Evolutionary conservation across 148 eudicot genomes (phyloP), one percentile per base, ranked within the genome.

Genomic region (Chenopodium suecicum): DNA sequence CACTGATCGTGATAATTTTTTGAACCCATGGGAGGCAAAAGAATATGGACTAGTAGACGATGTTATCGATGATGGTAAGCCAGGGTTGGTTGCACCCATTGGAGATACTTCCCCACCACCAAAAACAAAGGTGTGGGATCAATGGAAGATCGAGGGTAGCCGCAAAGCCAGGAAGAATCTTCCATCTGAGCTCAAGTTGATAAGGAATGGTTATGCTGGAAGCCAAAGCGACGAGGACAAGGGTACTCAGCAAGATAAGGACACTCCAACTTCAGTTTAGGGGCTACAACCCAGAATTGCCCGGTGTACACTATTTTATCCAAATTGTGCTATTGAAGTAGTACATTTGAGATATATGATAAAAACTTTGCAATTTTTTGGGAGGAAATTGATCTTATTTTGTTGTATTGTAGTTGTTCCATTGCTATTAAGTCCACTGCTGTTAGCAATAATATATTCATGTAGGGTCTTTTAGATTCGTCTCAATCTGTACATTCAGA

Each of bases 61-160:
- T 56, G 93, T 96, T 60, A 92, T 96, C 32, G 98, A 96, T 48
- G 99, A 94, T 58, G 99, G 99, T 77, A 96, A 94, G 86, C 99
- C 98, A 25, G 99, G 98, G 70, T 81, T 96, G 81, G 83, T 96
- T 77, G 98, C 99, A 56, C 99, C 98, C 34, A 81, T 80, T 71
- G 94, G 84, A 81, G 98, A 94, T 46, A 34, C 86, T 17, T 23
- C 86, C n/a, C 82, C 97, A 67, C 99, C 99, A 64, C 97, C 98
- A 2, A 90, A 86, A 80, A 85, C 92, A 23, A 88, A 87, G 78
- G 87, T 89, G 22, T 94, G 91, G 95, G 87, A 89, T 84, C 88
- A 79, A 4, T 96, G 97, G 95, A 90, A 90, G 78, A 47, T 83
- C 13, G 92, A 90, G 85, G 95, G 91, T 72, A 86, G 88, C 76